These are phyloP conservation scores for Prototheca stagnorum DNA, from an alignment of 163 green algal genomes.

Conservation along the genomic window DNA sequence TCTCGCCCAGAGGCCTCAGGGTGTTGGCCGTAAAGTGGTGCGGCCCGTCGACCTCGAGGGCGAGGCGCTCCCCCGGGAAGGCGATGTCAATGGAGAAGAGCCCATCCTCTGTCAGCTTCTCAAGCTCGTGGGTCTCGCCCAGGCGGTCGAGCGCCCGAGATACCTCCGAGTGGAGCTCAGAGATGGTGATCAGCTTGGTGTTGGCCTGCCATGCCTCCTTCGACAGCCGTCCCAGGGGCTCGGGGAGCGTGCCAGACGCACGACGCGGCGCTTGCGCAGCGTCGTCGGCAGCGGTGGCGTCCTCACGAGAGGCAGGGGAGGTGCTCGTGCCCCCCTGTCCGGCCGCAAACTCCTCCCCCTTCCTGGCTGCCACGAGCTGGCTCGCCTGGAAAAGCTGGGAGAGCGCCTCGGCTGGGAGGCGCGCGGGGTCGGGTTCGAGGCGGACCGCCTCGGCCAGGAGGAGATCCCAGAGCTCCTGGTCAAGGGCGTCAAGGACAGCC, in stretches of 20 bases:
- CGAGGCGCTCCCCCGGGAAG: constrained; percentile 22
- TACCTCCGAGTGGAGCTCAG: constrained; percentile 29
- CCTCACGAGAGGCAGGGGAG: too few relatives aligned
- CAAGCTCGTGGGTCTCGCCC: constrained; percentile 18
- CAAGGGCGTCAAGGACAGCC: constrained; percentile 10
- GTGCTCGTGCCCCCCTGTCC: too few relatives aligned
- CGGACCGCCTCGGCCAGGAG: constrained; percentile 14
- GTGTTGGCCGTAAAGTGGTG: constrained; percentile 40
- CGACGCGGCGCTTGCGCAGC: too few relatives aligned
- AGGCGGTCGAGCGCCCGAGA: constrained; percentile 16
- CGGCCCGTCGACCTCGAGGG: constrained; percentile 34
- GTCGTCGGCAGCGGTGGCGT: too few relatives aligned
- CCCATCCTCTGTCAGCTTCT: constrained; percentile 28
- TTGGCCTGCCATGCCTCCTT: constrained; percentile 2
- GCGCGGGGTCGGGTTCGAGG: background rate
- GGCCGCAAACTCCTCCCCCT: background rate
- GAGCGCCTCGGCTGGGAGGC: constrained; percentile 18
- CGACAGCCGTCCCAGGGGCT: too few relatives aligned
- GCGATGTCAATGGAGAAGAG: constrained; percentile 34
- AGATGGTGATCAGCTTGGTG: constrained; percentile 5
- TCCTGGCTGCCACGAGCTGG: constrained; percentile 18
- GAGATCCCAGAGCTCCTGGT: constrained; percentile 10
- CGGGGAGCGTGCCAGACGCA: too few relatives aligned
- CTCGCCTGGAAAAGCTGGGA: constrained; percentile 33
- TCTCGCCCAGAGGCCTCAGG: constrained; percentile 21